These are phyloP conservation scores for Purshia tridentata DNA, from an alignment of 306 rosid genomes.

Conservation along the genomic window DNA sequence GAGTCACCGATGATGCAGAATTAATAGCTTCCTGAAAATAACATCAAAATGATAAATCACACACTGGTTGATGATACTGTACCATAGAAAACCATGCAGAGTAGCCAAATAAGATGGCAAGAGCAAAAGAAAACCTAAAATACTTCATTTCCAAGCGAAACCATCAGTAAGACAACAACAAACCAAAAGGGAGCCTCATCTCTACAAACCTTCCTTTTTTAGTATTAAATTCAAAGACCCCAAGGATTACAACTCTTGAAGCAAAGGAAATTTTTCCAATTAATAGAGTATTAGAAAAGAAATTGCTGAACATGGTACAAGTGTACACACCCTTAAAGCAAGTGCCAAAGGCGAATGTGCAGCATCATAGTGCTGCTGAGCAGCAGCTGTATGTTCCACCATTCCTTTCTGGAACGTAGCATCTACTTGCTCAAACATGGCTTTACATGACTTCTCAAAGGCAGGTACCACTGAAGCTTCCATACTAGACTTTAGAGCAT, in stretches of 20 bases:
- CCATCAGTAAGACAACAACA: not conserved
- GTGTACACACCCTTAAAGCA: conserved; percentile 68
- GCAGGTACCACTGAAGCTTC: conserved; percentile 83
- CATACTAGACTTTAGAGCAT: conserved; percentile 72
- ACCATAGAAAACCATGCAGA: not conserved
- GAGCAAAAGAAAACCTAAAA: not conserved
- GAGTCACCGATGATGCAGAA: conserved; percentile 79
- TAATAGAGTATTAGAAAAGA: not conserved
- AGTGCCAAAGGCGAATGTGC: conserved; percentile 74
- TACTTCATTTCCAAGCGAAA: not conserved
- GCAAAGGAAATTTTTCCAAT: not conserved
- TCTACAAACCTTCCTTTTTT: not conserved
- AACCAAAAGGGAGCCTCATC: not conserved
- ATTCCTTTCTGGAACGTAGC: conserved; percentile 92
- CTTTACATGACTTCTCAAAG: conserved; percentile 88
- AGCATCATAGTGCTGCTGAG: conserved; percentile 83
- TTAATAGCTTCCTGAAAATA: conserved; percentile 74
- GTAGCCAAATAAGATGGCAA: not conserved
- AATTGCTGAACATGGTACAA: not conserved
- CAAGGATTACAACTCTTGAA: not conserved
- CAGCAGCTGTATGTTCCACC: conserved; percentile 72
- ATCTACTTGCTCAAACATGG: conserved; percentile 97
- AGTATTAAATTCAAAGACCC: not conserved
- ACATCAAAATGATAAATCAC: not conserved
- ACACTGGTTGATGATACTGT: not conserved